Evolutionary conservation across 371 early-diverging fungal species (phyloP).

Genomic region (Mortierella sp.): DNA sequence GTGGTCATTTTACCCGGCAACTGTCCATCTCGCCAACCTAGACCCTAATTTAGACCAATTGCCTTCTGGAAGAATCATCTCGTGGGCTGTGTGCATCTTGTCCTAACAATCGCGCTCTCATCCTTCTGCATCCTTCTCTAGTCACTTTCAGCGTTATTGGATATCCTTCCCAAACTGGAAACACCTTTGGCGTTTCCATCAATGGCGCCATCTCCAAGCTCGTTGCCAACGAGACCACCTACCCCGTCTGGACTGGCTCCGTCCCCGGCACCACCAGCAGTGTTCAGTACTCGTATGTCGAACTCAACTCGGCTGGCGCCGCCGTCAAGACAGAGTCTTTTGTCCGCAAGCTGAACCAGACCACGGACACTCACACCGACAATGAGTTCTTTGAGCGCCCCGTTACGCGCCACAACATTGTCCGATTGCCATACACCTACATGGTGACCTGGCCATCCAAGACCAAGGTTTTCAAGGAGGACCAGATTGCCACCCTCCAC

Average conservation of each 20-base stretch:
- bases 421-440: conserved; percentile 46
- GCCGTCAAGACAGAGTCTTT: conserved; percentile 45
- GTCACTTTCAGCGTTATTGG: conserved; percentile 49
- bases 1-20: too few species aligned
- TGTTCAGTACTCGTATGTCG: conserved; percentile 44
- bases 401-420: conserved; percentile 13
- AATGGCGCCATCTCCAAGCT: conserved; percentile 31
- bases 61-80: too few species aligned
- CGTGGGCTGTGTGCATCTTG: too few species aligned
- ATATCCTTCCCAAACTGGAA: conserved; percentile 17
- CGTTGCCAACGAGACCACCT: conserved; percentile 19
- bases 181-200: conserved; percentile 34
- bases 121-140: conserved; percentile 7
- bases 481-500: conserved; percentile 62
- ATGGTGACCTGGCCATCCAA: conserved; percentile 39
- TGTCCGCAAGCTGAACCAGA: conserved; percentile 39
- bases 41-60: too few species aligned
- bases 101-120: background rate
- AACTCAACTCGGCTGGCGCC: conserved; percentile 29
- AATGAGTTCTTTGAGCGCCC: conserved; percentile 54
- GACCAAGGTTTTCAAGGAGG: conserved; percentile 51
- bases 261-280: conserved; percentile 37
- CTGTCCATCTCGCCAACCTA: too few species aligned
- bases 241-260: conserved; percentile 35
- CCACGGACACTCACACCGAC: conserved; percentile 23